These are phyloP conservation scores for Lentinula sp. DNA, from an alignment of 768 basidiomycete genomes.

Conservation along the genomic window DNA sequence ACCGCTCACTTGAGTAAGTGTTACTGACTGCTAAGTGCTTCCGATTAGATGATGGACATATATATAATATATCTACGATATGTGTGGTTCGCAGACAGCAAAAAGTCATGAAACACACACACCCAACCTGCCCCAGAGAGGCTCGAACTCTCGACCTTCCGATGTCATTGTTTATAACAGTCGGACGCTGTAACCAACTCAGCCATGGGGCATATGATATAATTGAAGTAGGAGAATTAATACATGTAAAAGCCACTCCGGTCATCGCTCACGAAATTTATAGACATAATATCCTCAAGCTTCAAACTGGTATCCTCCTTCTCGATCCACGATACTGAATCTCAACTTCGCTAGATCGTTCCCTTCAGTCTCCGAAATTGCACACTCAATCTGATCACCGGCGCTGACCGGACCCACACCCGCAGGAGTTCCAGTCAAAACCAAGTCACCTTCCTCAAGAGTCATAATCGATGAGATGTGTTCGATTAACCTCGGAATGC, in stretches of 20 bases:
- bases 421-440: conserved; percentile 87
- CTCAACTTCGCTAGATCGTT: conserved; percentile 55
- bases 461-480: conserved; percentile 96
- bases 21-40: no score
- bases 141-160: conserved; percentile 1
- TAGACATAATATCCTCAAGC: not conserved
- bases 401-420: conserved; percentile 77
- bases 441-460: conserved; percentile 79
- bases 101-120: not conserved
- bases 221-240: no score
- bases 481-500: conserved; percentile 79
- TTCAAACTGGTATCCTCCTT: conserved; percentile 52
- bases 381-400: conserved; percentile 77
- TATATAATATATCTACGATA: no score
- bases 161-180: not conserved
- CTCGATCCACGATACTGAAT: conserved; percentile 60
- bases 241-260: not conserved
- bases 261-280: no score
- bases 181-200: conserved; percentile 75
- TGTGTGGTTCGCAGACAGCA: no score
- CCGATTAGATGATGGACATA: no score
- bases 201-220: conserved; percentile 56
- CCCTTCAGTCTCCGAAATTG: conserved; percentile 48
- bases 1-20: no score
- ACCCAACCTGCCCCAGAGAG: not conserved